phyloP scores from a whole-genome alignment of 768 basidiomycete species.

The Mycena venus region DNA sequence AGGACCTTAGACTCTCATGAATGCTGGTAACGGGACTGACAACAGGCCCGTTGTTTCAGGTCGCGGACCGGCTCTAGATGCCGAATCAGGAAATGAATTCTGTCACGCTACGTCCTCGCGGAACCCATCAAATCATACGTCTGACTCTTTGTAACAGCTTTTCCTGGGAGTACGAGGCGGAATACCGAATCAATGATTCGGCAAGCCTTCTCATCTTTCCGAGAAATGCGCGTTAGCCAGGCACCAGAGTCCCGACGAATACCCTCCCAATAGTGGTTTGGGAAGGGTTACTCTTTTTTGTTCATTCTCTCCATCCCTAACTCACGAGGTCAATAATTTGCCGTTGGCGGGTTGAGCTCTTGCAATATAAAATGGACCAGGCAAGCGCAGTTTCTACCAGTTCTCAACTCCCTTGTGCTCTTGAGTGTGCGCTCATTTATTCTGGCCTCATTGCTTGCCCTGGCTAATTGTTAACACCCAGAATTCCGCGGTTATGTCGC shows the following conservation, averaged over 20 bases:
- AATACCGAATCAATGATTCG: background rate
- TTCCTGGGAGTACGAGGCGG: background rate
- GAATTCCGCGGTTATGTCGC: background rate
- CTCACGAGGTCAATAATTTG: conserved; percentile 1
- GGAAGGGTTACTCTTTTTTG: background rate
- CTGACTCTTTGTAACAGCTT: background rate
- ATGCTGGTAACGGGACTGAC: too few species aligned
- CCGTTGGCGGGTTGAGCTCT: background rate
- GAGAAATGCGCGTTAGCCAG: background rate
- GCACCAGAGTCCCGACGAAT: background rate
- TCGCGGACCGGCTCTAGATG: background rate
- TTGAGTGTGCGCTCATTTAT: conserved; percentile 1
- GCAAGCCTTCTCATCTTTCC: background rate
- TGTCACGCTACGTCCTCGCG: background rate
- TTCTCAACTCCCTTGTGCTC: background rate
- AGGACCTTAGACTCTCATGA: background rate
- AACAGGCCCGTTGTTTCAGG: too few species aligned
- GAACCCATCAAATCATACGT: background rate
- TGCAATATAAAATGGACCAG: conserved; percentile 4
- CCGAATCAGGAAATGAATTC: background rate
- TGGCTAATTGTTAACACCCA: background rate
- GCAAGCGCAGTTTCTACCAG: background rate
- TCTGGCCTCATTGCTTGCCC: background rate
- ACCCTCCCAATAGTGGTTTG: conserved; percentile 4
- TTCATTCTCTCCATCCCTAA: background rate